phyloP scores from a whole-genome alignment of 352 stramenopile species.

The Thalassiosira gravida region DNA sequence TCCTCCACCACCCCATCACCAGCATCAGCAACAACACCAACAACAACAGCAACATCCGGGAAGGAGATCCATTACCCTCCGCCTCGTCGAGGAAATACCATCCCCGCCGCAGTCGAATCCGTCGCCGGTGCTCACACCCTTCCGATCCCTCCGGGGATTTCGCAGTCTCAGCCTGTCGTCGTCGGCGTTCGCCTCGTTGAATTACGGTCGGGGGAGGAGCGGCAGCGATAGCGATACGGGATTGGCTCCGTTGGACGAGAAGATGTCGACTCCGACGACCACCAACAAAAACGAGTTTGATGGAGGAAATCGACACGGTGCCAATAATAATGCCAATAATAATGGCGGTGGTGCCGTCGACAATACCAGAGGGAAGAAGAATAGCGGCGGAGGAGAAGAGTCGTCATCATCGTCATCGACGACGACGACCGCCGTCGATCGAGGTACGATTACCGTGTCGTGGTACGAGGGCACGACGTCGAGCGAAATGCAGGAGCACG shows the following conservation, averaged over 20 bases:
- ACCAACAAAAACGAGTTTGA: background rate
- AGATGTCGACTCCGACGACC: background rate
- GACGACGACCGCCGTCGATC: conserved; percentile 18
- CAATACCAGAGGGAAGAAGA: too few species aligned
- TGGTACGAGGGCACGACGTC: conserved; percentile 83
- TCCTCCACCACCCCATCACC: too few species aligned
- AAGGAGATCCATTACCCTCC: conserved; percentile 29
- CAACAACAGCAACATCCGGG: too few species aligned
- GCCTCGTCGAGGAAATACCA: conserved; percentile 24
- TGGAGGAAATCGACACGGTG: too few species aligned
- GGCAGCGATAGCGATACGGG: background rate
- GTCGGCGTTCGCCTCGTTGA: background rate
- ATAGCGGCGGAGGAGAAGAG: too few species aligned
- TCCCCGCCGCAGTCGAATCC: background rate
- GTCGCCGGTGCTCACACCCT: conserved; percentile 9
- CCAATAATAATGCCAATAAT: too few species aligned
- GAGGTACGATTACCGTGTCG: conserved; percentile 69
- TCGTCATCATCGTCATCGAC: too few species aligned
- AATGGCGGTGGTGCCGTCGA: too few species aligned
- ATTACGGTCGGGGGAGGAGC: background rate
- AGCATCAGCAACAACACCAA: too few species aligned
- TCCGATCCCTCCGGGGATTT: conserved; percentile 25
- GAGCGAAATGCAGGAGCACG: conserved; percentile 75
- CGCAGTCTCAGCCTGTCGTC: conserved; percentile 38
- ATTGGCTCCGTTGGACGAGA: background rate